These are phyloP conservation scores for Apiospora saccharicola DNA, from an alignment of 2,329 filamentous ascomycete genomes.

Conservation along the genomic window DNA sequence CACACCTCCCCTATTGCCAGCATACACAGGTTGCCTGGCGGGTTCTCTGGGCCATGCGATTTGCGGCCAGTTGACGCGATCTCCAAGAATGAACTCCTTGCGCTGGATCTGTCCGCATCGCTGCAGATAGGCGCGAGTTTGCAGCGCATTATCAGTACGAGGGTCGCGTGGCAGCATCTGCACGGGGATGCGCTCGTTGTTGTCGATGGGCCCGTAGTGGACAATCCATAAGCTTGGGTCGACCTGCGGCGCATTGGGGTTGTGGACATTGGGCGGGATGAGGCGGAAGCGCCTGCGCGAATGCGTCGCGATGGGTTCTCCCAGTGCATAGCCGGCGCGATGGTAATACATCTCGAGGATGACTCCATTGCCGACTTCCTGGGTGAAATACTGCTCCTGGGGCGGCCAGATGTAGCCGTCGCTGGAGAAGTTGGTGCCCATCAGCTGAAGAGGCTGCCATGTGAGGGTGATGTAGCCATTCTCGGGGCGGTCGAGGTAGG, in stretches of 20 bases:
- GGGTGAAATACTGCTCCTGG: conserved; percentile 77
- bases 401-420: conserved; percentile 94
- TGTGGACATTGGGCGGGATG: conserved; percentile 72
- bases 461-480: conserved; percentile 85
- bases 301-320: conserved; percentile 78
- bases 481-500: conserved; percentile 81
- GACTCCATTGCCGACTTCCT: conserved; percentile 71
- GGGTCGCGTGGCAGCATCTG: conserved; percentile 70
- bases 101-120: conserved; percentile 81
- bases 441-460: conserved; percentile 82
- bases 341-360: conserved; percentile 89
- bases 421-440: conserved; percentile 79
- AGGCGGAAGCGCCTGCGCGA: conserved; percentile 88
- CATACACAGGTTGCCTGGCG: conserved; percentile 59
- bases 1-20: conserved; percentile 56
- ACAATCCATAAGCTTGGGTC: conserved; percentile 90
- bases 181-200: conserved; percentile 74
- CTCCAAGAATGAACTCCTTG: conserved; percentile 94
- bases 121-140: conserved; percentile 70
- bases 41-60: conserved; percentile 72
- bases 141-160: conserved; percentile 66
- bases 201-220: conserved; percentile 83
- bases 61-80: conserved; percentile 88
- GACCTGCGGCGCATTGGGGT: conserved; percentile 72
- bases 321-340: conserved; percentile 79